These are phyloP conservation scores for Erigeron canadensis DNA, from an alignment of 129 eudicot species.

Conservation along the genomic window DNA sequence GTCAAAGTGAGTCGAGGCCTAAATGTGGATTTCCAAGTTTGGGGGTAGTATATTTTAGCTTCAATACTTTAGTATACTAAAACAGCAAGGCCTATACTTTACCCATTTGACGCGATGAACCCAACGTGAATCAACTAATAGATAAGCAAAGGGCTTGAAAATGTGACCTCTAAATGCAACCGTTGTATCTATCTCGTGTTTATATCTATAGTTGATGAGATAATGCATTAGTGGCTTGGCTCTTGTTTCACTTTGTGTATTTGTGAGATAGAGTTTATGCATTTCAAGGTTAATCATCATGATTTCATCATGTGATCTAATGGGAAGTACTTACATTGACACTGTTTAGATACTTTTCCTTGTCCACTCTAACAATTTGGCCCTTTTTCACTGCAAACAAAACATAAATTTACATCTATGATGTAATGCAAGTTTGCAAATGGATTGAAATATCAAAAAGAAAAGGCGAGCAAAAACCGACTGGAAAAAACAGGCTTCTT, in stretches of 20 bases:
- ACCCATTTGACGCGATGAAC: too few relatives aligned
- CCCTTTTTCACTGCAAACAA: conserved; percentile 88
- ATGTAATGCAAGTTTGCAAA: background rate
- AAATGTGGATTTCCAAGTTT: too few relatives aligned
- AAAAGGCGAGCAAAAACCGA: conserved; percentile 27
- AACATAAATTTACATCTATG: background rate
- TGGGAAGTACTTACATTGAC: conserved; percentile 57
- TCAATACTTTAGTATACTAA: too few relatives aligned
- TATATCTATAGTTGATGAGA: background rate
- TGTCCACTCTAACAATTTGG: conserved; percentile 92
- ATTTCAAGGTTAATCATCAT: background rate
- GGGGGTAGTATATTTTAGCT: too few relatives aligned
- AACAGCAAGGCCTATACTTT: too few relatives aligned
- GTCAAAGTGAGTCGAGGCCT: too few relatives aligned
- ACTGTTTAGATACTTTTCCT: conserved; percentile 87
- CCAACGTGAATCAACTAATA: too few relatives aligned
- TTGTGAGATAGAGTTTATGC: background rate
- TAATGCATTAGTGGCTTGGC: background rate
- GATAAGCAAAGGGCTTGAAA: too few relatives aligned
- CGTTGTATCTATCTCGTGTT: too few relatives aligned
- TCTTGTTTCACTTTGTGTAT: background rate
- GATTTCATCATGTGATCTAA: background rate
- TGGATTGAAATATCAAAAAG: background rate
- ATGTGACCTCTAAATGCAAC: too few relatives aligned
- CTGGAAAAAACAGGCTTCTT: conserved; percentile 85